Evolutionary conservation across 768 basidiomycete genomes (phyloP).

Genomic region (Fistulinella prunicolor): DNA sequence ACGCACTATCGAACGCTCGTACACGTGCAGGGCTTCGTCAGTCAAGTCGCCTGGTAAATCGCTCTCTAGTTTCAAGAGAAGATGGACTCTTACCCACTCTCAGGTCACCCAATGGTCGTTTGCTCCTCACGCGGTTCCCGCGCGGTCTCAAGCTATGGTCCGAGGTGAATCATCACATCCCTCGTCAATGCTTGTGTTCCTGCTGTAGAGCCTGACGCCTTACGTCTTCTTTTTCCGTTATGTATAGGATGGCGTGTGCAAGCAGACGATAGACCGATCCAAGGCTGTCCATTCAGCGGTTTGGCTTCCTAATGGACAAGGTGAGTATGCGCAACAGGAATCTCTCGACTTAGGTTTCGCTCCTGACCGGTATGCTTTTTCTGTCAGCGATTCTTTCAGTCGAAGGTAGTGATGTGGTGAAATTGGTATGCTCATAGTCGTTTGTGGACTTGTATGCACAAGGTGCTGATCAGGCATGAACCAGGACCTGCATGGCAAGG

Average conservation of each 20-base stretch:
- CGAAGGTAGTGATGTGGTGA: conserved; percentile 44
- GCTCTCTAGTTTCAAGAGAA: not conserved
- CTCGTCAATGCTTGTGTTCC: not conserved
- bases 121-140: conserved; percentile 45
- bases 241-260: conserved; percentile 47
- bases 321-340: conserved; percentile 21
- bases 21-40: conserved; percentile 50
- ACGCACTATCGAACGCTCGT: conserved; percentile 43
- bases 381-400: conserved; percentile 51
- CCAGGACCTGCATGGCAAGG: conserved; percentile 43
- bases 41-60: conserved; percentile 50
- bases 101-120: conserved; percentile 47
- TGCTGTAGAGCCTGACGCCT: not conserved
- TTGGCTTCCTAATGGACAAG: conserved; percentile 49
- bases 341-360: not conserved
- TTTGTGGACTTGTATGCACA: not conserved
- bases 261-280: conserved; percentile 46
- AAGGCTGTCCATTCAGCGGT: conserved; percentile 43
- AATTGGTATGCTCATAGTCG: conserved; percentile 35
- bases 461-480: not conserved
- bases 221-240: not conserved
- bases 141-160: conserved; percentile 52
- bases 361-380: no score
- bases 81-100: not conserved
- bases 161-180: conserved; percentile 30